Evolutionary conservation across 1,284 basidiomycete species (phyloP).

Genomic region (Neonothopanus nambi): DNA sequence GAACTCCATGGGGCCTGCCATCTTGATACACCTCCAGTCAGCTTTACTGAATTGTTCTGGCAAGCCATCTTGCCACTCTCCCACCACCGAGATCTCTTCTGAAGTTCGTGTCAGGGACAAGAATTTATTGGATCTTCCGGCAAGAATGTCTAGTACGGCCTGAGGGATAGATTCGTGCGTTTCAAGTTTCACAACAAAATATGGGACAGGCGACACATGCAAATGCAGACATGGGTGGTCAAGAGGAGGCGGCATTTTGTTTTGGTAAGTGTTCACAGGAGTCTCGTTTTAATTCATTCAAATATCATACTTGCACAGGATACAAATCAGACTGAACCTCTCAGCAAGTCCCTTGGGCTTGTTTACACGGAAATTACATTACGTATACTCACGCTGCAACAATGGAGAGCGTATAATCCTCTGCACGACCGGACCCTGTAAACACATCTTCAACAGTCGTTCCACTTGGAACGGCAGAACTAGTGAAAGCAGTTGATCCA

Average conservation of each 20-base stretch:
- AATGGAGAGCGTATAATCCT: constrained; percentile 48
- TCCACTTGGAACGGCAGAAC: constrained; percentile 55
- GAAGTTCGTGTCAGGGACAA: constrained; percentile 59
- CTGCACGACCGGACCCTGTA: constrained; percentile 43
- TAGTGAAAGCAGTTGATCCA: constrained; percentile 54
- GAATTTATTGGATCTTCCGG: constrained; percentile 36
- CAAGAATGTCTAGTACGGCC: constrained; percentile 24
- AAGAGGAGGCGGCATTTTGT: constrained; percentile 52
- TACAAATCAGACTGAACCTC: not conserved
- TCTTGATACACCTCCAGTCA: constrained; percentile 43
- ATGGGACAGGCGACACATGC: constrained; percentile 51
- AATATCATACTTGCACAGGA: too few species aligned
- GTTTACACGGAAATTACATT: too few species aligned
- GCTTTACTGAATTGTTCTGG: constrained; percentile 36
- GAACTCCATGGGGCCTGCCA: constrained; percentile 68
- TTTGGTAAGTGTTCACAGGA: too few species aligned
- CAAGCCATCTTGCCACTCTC: constrained; percentile 38
- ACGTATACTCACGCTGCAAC: constrained; percentile 21
- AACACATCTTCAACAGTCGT: constrained; percentile 50
- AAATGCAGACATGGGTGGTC: constrained; percentile 49
- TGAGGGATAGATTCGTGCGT: constrained; percentile 22
- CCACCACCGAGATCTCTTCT: constrained; percentile 64
- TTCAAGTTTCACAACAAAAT: constrained; percentile 58
- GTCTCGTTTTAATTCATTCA: too few species aligned
- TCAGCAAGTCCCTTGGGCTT: not conserved